Base-by-base conservation (phyloP, 164 flowering plant genomes). In the Buxus sempervirens region DNA sequence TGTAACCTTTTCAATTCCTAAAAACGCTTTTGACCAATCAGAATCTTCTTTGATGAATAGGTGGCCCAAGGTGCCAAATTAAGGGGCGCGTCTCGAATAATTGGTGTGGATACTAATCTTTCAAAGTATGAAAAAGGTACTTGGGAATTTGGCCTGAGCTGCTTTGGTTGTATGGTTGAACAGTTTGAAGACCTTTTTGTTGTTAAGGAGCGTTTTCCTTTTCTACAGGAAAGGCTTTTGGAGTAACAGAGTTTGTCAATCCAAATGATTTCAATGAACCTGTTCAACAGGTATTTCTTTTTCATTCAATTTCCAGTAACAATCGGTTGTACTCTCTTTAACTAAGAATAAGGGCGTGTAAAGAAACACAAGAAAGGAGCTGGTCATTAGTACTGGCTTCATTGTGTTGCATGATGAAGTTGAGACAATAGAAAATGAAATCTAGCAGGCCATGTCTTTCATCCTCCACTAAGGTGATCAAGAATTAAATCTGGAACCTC, bases 41-140 rank as follows among this genome's bases (percentile, higher is more conserved):
- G 36, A 16, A 22, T 24, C 48, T 27, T 62, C 10, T 60, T 67
- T 20, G 58, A 55, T 74, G 58, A 57, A 66, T 62, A 95, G 97
- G 96, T 92, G 65, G 98, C 97, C 23, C 99, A 88, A 82, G 99
- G 94, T 68, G 97, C 94, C 55, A 89, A 82, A 76, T 68, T 78
- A 56, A 85, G 94, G 71, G 99, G 96, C 19, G 99, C 98, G 58
- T 80, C 97, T 65, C 72, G 69, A 68, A 86, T 94, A 72, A 85
- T 91, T 73, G 97, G 97, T 19, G 87, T 94, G 19, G 98, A 93
- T 78, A 85, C 71, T 59, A 93, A 91, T 75, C 82, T 89, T 21
- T 85, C 78, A 48, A 93, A 90, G 77, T 64, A 54, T 26, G 90
- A 83, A 70, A 88, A 68, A 84, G 97, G 98, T 91, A 64, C 64